phyloP scores from a whole-genome alignment of 257 asterid species.

The Primulina huaijiensis region DNA sequence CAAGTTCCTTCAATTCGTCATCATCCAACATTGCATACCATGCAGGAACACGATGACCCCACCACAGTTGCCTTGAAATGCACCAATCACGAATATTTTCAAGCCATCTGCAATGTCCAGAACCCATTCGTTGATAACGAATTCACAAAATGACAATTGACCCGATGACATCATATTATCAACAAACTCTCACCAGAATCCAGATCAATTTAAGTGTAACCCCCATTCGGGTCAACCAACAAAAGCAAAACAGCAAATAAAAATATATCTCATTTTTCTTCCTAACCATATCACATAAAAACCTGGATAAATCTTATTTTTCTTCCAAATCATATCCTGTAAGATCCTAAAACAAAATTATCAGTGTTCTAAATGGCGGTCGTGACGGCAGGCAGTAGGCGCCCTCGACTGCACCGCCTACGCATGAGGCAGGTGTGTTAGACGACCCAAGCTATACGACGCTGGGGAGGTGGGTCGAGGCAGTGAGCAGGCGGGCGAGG shows the following conservation, averaged over 20 bases:
- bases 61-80: slow-evolving; percentile 97
- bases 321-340: background rate
- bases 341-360: slow-evolving; percentile 2
- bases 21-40: slow-evolving; percentile 77
- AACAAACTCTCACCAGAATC: background rate
- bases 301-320: background rate
- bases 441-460: no score
- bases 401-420: no score
- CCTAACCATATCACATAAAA: background rate
- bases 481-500: no score
- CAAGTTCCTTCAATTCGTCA: slow-evolving; percentile 70
- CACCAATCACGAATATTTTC: slow-evolving; percentile 98
- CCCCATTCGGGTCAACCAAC: background rate
- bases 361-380: no score
- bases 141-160: slow-evolving; percentile 2
- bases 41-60: slow-evolving; percentile 97
- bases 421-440: no score
- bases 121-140: slow-evolving; percentile 11
- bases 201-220: slow-evolving; percentile 15
- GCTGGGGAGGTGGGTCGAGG: no score
- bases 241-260: background rate
- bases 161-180: slow-evolving; percentile 3
- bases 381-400: no score
- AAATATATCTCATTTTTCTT: background rate
- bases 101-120: slow-evolving; percentile 75